Conservation (phyloP, 176 grass and related monocot genomes). For the Themeda triandra region DNA sequence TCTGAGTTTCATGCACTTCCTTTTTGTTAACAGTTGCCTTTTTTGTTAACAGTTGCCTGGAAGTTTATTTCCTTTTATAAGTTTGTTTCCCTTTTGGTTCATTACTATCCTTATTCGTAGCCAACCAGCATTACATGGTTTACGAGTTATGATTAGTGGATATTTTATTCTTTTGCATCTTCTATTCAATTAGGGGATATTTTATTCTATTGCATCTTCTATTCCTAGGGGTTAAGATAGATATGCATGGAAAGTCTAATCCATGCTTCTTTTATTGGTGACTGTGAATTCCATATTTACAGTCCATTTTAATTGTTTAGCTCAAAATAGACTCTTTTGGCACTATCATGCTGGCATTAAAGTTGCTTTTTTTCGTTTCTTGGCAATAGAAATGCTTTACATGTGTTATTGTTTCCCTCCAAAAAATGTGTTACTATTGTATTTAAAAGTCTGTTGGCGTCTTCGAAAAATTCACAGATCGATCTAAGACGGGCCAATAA, state of each 20-base stretch:
- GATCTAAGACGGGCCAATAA: conserved; percentile 93
- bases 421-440: not conserved
- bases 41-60: not conserved
- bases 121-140: not conserved
- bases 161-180: not conserved
- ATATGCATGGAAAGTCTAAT: not conserved
- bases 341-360: conserved; percentile 7
- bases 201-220: not conserved
- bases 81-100: not conserved
- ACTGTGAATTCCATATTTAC: not conserved
- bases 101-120: conserved; percentile 11
- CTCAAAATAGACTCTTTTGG: conserved; percentile 21
- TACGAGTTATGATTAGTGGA: not conserved
- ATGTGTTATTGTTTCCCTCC: not conserved
- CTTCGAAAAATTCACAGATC: conserved; percentile 49
- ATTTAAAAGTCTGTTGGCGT: conserved; percentile 23
- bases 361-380: not conserved
- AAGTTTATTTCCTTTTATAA: conserved; percentile 6
- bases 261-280: not conserved
- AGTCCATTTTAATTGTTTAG: not conserved
- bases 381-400: conserved; percentile 4
- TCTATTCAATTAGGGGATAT: not conserved
- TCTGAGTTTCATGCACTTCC: conserved; percentile 1
- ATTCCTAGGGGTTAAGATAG: not conserved
- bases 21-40: too few relatives aligned